Base-by-base conservation (phyloP, 2,329 filamentous ascomycete genomes). In the Colletotrichum tropicicola region DNA sequence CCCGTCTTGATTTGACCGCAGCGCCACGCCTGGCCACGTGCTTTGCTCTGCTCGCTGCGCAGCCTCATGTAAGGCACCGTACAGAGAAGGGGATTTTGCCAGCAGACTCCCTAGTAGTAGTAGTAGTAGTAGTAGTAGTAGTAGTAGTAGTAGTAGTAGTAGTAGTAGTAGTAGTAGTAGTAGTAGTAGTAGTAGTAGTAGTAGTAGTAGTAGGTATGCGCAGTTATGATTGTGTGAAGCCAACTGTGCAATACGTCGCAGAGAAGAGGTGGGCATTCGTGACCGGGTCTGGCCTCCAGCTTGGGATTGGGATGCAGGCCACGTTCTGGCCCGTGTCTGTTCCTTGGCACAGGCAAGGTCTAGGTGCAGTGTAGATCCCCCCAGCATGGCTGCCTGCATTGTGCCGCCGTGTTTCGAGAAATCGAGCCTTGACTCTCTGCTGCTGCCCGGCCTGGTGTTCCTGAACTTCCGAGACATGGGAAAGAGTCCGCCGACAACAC, bases 401-500 rank as follows among this genome's bases (percentile, higher is more conserved):
- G 32, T 65, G 23, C 39, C 47, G 28, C 44, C 39, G 30, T 56
- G 51, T 63, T 56, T 63, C 57, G 61, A 49, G 41, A 35, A 17
- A 15, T 52, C 17, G 43, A 65, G 48, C 48, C 43, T 55, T 45
- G 54, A 59, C 54, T 59, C 23, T 51, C 30, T 27, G 15, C 41
- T 48, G 41, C 47, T 64, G 27, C 53, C 43, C 53, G 41, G 47
- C 21, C 45, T 53, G 47, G 37, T 9, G 25, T 28, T 39, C n/a
- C 37, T 59, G 37, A 28, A 28, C 49, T 62, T 53, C 45, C 44
- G 58, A 62, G 58, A 48, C 47, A 52, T 47, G 35, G 30, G 19
- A 15, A 43, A n/a, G 19, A 41, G 37, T 37, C 32, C 35, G 48
- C 49, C 37, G 51, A 49, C 21, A 30, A 47, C 30, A 43, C n/a